phyloP scores from a whole-genome alignment of 2,329 filamentous ascomycete genomes.

The Trichoderma endophyticum region DNA sequence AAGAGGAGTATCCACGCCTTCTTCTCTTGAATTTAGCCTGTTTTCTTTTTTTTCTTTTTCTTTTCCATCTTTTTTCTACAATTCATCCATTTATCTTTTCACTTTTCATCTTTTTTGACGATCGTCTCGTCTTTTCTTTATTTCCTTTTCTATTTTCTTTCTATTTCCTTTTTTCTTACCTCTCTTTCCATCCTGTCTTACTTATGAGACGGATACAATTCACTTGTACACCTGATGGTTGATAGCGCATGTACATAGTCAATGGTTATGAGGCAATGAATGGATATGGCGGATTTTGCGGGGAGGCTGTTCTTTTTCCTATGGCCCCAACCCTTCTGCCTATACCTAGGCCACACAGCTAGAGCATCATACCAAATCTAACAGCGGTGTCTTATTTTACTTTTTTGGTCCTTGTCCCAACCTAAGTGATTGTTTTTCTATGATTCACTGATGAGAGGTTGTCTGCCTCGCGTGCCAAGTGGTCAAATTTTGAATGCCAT shows the following conservation, averaged over 20 bases:
- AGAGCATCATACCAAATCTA: constrained; percentile 10
- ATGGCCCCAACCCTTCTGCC: neutral
- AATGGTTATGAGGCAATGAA: neutral
- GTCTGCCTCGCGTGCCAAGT: constrained; percentile 17
- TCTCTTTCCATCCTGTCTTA: neutral
- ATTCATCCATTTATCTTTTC: neutral
- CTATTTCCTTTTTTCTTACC: neutral
- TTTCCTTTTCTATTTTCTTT: neutral
- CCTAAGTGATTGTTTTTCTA: neutral
- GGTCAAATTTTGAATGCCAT: neutral
- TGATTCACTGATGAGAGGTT: neutral
- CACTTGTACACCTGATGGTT: neutral
- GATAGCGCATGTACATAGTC: constrained; percentile 9
- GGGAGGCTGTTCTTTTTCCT: neutral
- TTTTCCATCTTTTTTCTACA: neutral
- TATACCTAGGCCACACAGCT: constrained; percentile 8
- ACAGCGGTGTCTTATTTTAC: neutral
- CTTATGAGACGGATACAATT: neutral
- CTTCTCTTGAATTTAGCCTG: neutral
- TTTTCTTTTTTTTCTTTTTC: neutral
- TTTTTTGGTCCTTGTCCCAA: neutral
- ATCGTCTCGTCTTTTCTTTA: neutral
- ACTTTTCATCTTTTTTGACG: neutral
- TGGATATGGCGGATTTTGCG: neutral
- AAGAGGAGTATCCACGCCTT: constrained; percentile 2